These are phyloP conservation scores for Phytophthora tentaculata DNA, from an alignment of 352 stramenopile genomes.

Conservation along the genomic window DNA sequence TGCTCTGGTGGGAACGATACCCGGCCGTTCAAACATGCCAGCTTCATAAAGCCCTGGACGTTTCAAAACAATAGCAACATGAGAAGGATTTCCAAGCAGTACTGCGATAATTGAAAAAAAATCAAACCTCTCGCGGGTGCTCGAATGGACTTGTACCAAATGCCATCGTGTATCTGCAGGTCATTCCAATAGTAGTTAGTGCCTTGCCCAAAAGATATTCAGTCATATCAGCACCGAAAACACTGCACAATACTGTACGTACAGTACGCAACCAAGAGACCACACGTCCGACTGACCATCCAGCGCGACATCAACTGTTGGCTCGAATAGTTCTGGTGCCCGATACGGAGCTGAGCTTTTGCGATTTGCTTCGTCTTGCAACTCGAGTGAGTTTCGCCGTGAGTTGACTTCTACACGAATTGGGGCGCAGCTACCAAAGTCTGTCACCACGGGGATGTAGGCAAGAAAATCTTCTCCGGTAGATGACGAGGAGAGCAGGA, in stretches of 20 bases:
- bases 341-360: conserved; percentile 87
- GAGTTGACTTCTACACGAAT: conserved; percentile 75
- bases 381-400: conserved; percentile 71
- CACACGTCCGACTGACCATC: conserved; percentile 88
- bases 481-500: conserved; percentile 74
- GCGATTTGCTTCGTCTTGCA: conserved; percentile 81
- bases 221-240: neutral
- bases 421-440: conserved; percentile 84
- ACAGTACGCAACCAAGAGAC: conserved; percentile 86
- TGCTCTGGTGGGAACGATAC: conserved; percentile 82
- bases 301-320: conserved; percentile 60
- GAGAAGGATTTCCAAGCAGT: neutral
- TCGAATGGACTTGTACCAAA: conserved; percentile 87
- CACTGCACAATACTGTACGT: conserved; percentile 29
- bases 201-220: neutral
- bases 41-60: conserved; percentile 82
- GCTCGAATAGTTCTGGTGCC: conserved; percentile 87
- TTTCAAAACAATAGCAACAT: conserved; percentile 8
- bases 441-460: conserved; percentile 83
- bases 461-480: conserved; percentile 71
- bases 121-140: conserved; percentile 63
- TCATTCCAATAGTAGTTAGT: conserved; percentile 5
- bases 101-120: neutral
- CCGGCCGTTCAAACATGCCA: conserved; percentile 80
- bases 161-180: conserved; percentile 78